A percentile compares a stretch with the other conserved stretches of the same genome.
These are phyloP conservation scores for Nicotiana rustica DNA, from an alignment of 305 asterid species.

Conservation along the genomic window DNA sequence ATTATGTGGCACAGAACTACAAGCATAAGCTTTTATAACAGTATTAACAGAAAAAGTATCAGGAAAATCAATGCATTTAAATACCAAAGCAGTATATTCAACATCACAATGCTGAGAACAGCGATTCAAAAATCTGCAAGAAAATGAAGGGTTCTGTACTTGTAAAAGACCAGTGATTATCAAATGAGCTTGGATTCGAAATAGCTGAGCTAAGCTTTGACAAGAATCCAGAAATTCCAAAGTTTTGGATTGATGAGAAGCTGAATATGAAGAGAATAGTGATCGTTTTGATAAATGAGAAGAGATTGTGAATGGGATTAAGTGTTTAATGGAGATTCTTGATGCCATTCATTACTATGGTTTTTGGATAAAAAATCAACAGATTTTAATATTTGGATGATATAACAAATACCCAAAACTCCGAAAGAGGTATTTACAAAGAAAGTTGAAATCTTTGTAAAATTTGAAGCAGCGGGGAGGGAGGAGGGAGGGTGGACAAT, in stretches of 20 bases:
- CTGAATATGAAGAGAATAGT: constrained; percentile 28
- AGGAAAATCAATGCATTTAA: constrained; percentile 54
- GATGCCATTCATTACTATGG: constrained; percentile 63
- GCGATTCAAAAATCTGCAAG: constrained; percentile 66
- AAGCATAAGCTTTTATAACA: constrained; percentile 59
- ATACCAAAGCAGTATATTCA: constrained; percentile 53
- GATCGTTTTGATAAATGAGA: constrained; percentile 45
- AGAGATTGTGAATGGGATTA: constrained; percentile 47
- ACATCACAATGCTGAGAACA: constrained; percentile 51
- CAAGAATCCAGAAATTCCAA: constrained; percentile 57
- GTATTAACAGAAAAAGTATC: constrained; percentile 72
- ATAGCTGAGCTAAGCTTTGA: constrained; percentile 50
- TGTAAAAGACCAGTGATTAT: constrained; percentile 60
- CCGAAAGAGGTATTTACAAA: background rate
- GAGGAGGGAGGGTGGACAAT: background rate
- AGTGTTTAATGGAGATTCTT: constrained; percentile 41
- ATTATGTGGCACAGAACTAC: constrained; percentile 45
- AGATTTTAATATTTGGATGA: background rate
- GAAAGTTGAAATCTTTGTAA: constrained; percentile 23
- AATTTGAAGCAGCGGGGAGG: background rate
- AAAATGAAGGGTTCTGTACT: constrained; percentile 54
- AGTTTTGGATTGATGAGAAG: constrained; percentile 41
- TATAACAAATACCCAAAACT: background rate
- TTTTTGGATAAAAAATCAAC: background rate
- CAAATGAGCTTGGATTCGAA: constrained; percentile 61